A percentile compares a stretch with the other conserved stretches of the same genome.
These are phyloP conservation scores for Lactarius trivialis DNA, from an alignment of 768 basidiomycete species.

Conservation along the genomic window DNA sequence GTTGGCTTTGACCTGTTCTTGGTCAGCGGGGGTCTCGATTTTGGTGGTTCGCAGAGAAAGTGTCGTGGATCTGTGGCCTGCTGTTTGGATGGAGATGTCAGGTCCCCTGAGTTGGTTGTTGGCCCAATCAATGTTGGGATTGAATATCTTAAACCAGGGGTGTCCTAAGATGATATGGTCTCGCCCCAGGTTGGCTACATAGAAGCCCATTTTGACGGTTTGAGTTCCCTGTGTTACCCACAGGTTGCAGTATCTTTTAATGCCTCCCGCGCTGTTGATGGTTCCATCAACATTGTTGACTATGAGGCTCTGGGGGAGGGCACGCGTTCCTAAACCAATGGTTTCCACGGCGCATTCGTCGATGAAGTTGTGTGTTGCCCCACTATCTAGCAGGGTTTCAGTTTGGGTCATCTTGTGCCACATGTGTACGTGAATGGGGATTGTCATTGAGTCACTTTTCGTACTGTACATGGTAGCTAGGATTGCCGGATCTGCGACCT, in stretches of 20 bases:
- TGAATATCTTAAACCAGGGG: background rate
- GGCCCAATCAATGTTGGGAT: background rate
- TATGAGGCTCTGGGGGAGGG: accelerated
- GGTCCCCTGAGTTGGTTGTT: background rate
- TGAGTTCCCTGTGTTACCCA: background rate
- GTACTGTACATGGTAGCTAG: too few species aligned
- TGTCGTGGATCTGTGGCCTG: background rate
- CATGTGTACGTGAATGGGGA: too few species aligned
- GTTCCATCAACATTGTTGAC: background rate
- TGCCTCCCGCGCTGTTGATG: background rate
- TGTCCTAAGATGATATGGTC: too few species aligned
- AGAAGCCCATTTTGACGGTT: background rate
- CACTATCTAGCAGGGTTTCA: background rate
- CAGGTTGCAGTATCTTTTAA: background rate
- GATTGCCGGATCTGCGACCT: too few species aligned
- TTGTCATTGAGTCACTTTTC: too few species aligned
- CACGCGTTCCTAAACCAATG: background rate
- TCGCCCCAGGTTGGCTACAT: too few species aligned
- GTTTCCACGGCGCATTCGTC: background rate
- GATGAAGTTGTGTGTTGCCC: background rate
- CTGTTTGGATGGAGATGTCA: background rate
- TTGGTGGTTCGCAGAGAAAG: background rate
- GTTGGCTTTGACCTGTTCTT: too few species aligned
- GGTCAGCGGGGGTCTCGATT: background rate
- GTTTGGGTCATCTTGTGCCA: too few species aligned